Evolutionary conservation across 371 early-diverging fungal species (phyloP).

Genomic region (Entomophthora muscae): DNA sequence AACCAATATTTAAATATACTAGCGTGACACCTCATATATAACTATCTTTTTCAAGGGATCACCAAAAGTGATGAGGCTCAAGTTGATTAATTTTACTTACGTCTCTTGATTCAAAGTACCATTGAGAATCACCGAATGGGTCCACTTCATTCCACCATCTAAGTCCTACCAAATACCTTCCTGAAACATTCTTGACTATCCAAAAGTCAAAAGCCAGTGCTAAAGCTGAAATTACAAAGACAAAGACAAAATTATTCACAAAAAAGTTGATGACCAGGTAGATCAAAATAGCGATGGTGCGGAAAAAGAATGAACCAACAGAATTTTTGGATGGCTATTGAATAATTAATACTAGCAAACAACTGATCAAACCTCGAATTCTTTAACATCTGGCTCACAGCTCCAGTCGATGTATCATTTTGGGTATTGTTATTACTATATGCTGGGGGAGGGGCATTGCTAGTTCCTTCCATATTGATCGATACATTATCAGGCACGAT

Average conservation of each 20-base stretch:
- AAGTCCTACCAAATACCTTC: constrained; percentile 83
- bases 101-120: constrained; percentile 87
- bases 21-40: too few species aligned
- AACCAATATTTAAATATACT: neutral
- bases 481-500: neutral
- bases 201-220: constrained; percentile 92
- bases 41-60: too few species aligned
- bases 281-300: constrained; percentile 50
- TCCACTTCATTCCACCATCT: constrained; percentile 97
- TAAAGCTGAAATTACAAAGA: constrained; percentile 79
- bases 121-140: constrained; percentile 79
- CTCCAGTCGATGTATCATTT: neutral
- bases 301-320: constrained; percentile 83
- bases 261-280: constrained; percentile 66
- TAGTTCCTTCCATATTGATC: neutral
- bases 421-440: neutral
- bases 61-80: too few species aligned
- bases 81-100: constrained; percentile 26
- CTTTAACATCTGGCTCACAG: neutral
- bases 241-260: constrained; percentile 68
- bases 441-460: neutral
- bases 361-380: neutral
- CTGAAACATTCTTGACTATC: constrained; percentile 96
- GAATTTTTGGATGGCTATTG: constrained; percentile 71
- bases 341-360: neutral